These are phyloP conservation scores for Mycena chlorophos DNA, from an alignment of 768 basidiomycete species.

Conservation along the genomic window DNA sequence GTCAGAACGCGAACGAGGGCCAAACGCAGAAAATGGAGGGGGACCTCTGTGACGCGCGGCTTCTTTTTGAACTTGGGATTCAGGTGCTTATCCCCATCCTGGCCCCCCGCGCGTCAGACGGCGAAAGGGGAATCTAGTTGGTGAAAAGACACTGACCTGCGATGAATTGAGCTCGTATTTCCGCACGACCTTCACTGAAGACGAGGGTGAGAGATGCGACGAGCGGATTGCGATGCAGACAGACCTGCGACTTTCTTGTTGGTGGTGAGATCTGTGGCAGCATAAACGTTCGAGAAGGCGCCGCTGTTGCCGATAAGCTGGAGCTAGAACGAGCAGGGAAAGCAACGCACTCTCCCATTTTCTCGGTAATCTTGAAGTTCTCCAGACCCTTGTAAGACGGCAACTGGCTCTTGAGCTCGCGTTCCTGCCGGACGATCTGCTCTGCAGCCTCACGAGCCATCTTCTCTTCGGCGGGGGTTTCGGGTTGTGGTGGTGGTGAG, in stretches of 20 bases:
- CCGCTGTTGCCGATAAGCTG: conserved; percentile 51
- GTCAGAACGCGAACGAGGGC: conserved; percentile 9
- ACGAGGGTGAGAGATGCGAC: conserved; percentile 22
- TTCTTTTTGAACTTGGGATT: conserved; percentile 95
- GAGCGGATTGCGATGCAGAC: conserved; percentile 12
- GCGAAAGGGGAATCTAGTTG: conserved; percentile 23
- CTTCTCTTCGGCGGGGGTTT: conserved; percentile 24
- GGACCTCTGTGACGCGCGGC: conserved; percentile 98
- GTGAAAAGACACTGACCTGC: conserved; percentile 67
- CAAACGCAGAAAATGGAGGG: conserved; percentile 28
- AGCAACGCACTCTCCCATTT: conserved; percentile 89
- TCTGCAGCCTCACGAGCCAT: conserved; percentile 52
- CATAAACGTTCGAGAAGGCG: conserved; percentile 99
- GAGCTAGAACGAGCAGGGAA: conserved; percentile 12
- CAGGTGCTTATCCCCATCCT: conserved; percentile 92
- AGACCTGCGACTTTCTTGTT: conserved; percentile 81
- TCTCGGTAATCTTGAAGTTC: conserved; percentile 70
- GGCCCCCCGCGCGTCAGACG: conserved; percentile 37
- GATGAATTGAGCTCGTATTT: conserved; percentile 89
- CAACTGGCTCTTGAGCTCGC: conserved; percentile 72
- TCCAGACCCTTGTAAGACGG: conserved; percentile 86
- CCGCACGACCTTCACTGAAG: conserved; percentile 87
- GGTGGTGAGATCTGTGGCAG: conserved; percentile 74
- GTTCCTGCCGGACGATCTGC: conserved; percentile 73
- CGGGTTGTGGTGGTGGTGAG: conserved; percentile 15